phyloP scores from a whole-genome alignment of 371 early-diverging fungal genomes.

The Mortierella sp. region DNA sequence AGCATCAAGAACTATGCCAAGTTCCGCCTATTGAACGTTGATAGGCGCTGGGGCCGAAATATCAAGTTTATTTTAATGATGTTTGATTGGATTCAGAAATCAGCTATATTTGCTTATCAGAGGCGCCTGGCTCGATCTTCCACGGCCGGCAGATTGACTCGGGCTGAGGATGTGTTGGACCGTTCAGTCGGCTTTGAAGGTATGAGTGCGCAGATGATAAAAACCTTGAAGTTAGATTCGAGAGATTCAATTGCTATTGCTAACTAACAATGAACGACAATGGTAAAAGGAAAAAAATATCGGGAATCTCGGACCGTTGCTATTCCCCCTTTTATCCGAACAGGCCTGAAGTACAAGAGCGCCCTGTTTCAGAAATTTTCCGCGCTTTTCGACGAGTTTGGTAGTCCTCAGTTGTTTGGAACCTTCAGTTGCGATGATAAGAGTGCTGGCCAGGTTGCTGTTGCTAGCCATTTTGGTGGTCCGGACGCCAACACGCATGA shows the following conservation, averaged over 20 bases:
- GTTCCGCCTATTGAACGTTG: conserved; percentile 20
- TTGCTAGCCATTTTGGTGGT: conserved; percentile 6
- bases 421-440: conserved; percentile 19
- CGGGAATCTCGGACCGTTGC: conserved; percentile 26
- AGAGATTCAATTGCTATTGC: background rate
- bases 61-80: conserved; percentile 36
- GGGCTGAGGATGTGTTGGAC: conserved; percentile 20
- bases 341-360: conserved; percentile 25
- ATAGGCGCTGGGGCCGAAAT: conserved; percentile 32
- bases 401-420: conserved; percentile 29
- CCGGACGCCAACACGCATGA: background rate
- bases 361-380: conserved; percentile 20
- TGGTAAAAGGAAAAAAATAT: conserved; percentile 23
- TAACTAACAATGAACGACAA: background rate
- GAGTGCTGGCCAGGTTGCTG: conserved; percentile 21
- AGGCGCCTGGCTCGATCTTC: conserved; percentile 17
- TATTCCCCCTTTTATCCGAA: conserved; percentile 29
- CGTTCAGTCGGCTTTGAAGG: conserved; percentile 2
- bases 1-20: conserved; percentile 28
- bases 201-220: conserved; percentile 9
- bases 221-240: background rate
- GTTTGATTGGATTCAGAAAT: conserved; percentile 40
- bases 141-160: conserved; percentile 23
- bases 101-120: conserved; percentile 22
- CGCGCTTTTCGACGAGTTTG: conserved; percentile 22